These are phyloP conservation scores for Camillea tinctor DNA, from an alignment of 2,329 filamentous ascomycete species.

Conservation along the genomic window DNA sequence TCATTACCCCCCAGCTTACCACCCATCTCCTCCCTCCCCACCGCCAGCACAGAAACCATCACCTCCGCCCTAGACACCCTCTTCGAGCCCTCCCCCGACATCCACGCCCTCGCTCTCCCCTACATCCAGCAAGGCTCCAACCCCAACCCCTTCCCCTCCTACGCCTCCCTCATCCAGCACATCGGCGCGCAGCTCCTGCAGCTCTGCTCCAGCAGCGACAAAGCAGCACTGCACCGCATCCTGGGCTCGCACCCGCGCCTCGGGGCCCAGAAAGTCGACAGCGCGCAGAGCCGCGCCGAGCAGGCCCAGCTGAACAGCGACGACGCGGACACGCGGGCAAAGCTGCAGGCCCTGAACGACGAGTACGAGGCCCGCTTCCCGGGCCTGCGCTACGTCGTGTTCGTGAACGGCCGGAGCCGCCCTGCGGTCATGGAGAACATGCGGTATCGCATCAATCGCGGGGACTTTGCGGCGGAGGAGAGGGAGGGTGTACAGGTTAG, in stretches of 20 bases:
- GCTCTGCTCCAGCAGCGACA: slow-evolving; percentile 44
- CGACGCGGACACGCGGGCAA: slow-evolving; percentile 55
- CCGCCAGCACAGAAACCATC: slow-evolving; percentile 54
- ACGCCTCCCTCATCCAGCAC: slow-evolving; percentile 65
- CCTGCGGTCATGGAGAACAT: slow-evolving; percentile 80
- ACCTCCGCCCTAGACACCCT: slow-evolving; percentile 68
- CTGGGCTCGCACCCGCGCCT: slow-evolving; percentile 80
- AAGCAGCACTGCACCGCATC: slow-evolving; percentile 61
- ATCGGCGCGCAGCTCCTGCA: slow-evolving; percentile 62
- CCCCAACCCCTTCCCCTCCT: slow-evolving; percentile 58
- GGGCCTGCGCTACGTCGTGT: slow-evolving; percentile 84
- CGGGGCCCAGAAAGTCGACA: slow-evolving; percentile 79
- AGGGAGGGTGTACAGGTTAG: slow-evolving; percentile 62
- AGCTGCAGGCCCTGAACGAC: slow-evolving; percentile 64
- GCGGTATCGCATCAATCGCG: slow-evolving; percentile 67
- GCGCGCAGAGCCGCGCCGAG: slow-evolving; percentile 75
- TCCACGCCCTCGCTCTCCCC: slow-evolving; percentile 71
- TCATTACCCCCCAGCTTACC: slow-evolving; percentile 47
- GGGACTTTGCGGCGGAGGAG: slow-evolving; percentile 66
- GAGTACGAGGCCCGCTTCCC: slow-evolving; percentile 82
- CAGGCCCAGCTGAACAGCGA: slow-evolving; percentile 72
- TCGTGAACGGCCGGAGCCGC: slow-evolving; percentile 79
- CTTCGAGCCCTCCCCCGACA: slow-evolving; percentile 76
- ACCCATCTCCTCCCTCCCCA: slow-evolving; percentile 52
- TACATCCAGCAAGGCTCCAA: slow-evolving; percentile 57